Conservation (phyloP, 208 protist species). For the Acanthamoeba royreba region DNA sequence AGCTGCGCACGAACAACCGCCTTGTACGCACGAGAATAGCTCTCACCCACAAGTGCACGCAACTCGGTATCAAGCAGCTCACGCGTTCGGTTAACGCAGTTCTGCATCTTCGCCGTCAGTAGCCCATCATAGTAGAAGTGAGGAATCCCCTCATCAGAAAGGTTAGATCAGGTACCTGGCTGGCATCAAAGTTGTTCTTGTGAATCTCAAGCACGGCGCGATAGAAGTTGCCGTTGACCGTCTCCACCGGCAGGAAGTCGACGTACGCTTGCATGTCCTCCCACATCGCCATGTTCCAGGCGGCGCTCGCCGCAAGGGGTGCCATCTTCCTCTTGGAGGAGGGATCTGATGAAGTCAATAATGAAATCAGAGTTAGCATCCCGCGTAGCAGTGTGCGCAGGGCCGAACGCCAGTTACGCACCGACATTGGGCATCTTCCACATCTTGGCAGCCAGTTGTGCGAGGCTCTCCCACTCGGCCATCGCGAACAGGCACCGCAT, state of each 20-base stretch:
- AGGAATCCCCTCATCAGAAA: too few relatives aligned
- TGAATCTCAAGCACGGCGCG: slow-evolving; percentile 72
- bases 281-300: slow-evolving; percentile 90
- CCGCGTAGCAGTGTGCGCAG: too few relatives aligned
- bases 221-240: slow-evolving; percentile 91
- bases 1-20: slow-evolving; percentile 96
- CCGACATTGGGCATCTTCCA: slow-evolving; percentile 27
- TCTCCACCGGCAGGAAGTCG: slow-evolving; percentile 85
- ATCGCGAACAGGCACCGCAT: slow-evolving; percentile 96
- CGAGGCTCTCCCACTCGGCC: slow-evolving; percentile 90
- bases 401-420: not conserved
- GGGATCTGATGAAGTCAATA: not conserved
- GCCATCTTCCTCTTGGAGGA: slow-evolving; percentile 79
- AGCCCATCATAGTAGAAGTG: not conserved
- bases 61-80: slow-evolving; percentile 91
- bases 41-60: slow-evolving; percentile 94
- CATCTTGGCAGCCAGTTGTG: slow-evolving; percentile 84
- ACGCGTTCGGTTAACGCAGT: slow-evolving; percentile 86
- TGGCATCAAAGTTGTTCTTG: slow-evolving; percentile 69
- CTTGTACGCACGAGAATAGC: slow-evolving; percentile 96
- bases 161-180: slow-evolving; percentile 33
- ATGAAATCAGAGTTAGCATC: too few relatives aligned
- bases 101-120: too few relatives aligned
- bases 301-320: slow-evolving; percentile 90
- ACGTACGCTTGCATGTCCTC: slow-evolving; percentile 71